Conservation (phyloP, 2,329 filamentous ascomycete species). For the Thelonectria blattea region DNA sequence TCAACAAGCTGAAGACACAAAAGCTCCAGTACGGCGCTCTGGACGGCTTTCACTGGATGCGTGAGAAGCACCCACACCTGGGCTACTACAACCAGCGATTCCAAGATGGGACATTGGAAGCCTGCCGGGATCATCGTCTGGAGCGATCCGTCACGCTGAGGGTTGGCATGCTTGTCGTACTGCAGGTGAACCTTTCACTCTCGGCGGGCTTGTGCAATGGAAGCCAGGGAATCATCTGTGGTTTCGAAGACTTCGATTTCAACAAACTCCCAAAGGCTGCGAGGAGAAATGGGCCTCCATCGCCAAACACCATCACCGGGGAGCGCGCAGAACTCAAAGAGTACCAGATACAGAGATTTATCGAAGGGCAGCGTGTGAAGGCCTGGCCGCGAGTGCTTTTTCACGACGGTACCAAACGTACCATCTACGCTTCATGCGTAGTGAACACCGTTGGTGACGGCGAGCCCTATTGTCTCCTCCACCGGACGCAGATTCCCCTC, state of each 20-base stretch:
- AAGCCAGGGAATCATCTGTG: slow-evolving; percentile 36
- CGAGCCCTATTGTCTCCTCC: slow-evolving; percentile 53
- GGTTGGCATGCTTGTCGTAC: slow-evolving; percentile 29
- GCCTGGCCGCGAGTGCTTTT: slow-evolving; percentile 52
- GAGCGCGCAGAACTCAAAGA: slow-evolving; percentile 14
- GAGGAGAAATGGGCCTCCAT: not conserved
- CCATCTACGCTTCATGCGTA: slow-evolving; percentile 59
- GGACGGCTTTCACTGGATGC: slow-evolving; percentile 18
- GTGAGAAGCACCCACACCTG: not conserved
- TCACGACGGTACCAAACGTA: slow-evolving; percentile 50
- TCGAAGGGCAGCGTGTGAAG: not conserved
- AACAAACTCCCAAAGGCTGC: slow-evolving; percentile 2
- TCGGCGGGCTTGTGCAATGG: slow-evolving; percentile 30
- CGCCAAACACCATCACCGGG: not conserved
- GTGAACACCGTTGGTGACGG: slow-evolving; percentile 53
- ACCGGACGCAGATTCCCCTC: slow-evolving; percentile 67
- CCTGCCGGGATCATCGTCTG: slow-evolving; percentile 20
- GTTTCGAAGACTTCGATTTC: slow-evolving; percentile 19
- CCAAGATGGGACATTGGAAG: slow-evolving; percentile 17
- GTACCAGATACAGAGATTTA: slow-evolving; percentile 20
- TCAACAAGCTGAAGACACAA: slow-evolving; percentile 16
- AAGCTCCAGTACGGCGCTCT: slow-evolving; percentile 12
- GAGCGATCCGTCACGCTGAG: slow-evolving; percentile 23
- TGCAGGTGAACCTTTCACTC: slow-evolving; percentile 34
- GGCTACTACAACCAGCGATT: not conserved